These are phyloP conservation scores for Sugiyamaella lignohabitans DNA, from an alignment of 805 yeast genomes.

Conservation along the genomic window DNA sequence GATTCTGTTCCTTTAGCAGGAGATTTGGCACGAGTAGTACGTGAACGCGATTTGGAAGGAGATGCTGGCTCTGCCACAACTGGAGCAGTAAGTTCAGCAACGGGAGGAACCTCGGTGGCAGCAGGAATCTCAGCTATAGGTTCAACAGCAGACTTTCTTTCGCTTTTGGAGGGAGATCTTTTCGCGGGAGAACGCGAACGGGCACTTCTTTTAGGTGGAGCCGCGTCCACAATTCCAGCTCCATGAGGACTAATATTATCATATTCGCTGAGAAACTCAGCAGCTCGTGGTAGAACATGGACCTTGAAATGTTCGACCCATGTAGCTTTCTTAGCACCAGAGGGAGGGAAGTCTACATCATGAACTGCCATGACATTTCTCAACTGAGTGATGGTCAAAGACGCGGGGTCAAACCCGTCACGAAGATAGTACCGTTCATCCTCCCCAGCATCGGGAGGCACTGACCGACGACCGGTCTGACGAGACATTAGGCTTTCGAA, in stretches of 20 bases:
- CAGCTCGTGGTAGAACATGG: constrained; percentile 46
- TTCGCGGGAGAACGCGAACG: constrained; percentile 17
- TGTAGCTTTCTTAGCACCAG: constrained; percentile 61
- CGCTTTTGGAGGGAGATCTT: not conserved
- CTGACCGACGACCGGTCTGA: not conserved
- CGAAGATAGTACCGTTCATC: constrained; percentile 19
- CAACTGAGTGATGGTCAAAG: constrained; percentile 61
- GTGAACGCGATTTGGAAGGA: not conserved
- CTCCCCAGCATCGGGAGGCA: not conserved
- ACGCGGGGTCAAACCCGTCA: constrained; percentile 60
- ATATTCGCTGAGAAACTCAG: constrained; percentile 33
- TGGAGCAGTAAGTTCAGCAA: not conserved
- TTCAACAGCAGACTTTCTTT: not conserved
- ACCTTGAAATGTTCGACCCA: constrained; percentile 55
- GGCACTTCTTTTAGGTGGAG: constrained; percentile 14
- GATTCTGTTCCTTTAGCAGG: not conserved
- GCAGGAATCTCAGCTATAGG: not conserved
- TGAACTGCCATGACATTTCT: constrained; percentile 59
- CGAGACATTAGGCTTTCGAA: not conserved
- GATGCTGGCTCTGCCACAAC: not conserved
- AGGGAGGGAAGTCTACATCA: constrained; percentile 47
- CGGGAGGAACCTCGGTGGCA: not conserved
- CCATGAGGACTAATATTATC: constrained; percentile 32
- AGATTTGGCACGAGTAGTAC: not conserved
- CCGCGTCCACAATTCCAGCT: constrained; percentile 38